Percentiles rank a stretch among this genome's conserved stretches.
These are phyloP conservation scores for Calendula officinalis DNA, from an alignment of 129 eudicot species.

Conservation along the genomic window DNA sequence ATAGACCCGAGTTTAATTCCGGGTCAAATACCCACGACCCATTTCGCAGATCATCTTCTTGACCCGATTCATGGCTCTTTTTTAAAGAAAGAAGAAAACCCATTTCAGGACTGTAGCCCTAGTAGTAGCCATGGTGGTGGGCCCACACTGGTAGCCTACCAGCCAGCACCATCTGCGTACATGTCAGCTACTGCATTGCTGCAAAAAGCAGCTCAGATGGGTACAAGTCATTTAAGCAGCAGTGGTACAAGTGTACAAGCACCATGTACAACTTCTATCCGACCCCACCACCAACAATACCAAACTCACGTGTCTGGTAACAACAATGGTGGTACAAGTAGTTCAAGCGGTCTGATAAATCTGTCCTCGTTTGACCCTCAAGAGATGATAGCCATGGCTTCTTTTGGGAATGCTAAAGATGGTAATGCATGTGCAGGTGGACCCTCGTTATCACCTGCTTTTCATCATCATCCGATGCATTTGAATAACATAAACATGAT, in stretches of 20 bases:
- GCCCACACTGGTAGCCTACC: slow-evolving; percentile 53
- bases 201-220: slow-evolving; percentile 98
- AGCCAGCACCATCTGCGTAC: slow-evolving; percentile 56
- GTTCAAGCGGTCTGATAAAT: slow-evolving; percentile 34
- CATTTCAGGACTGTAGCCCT: slow-evolving; percentile 37
- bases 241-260: slow-evolving; percentile 28
- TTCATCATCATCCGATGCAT: slow-evolving; percentile 40
- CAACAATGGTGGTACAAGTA: slow-evolving; percentile 34
- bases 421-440: slow-evolving; percentile 38
- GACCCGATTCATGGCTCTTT: slow-evolving; percentile 29
- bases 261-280: slow-evolving; percentile 20
- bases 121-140: slow-evolving; percentile 33
- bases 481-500: slow-evolving; percentile 30
- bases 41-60: slow-evolving; percentile 27
- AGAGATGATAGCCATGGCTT: slow-evolving; percentile 41
- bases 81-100: slow-evolving; percentile 49
- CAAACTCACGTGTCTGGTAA: slow-evolving; percentile 59
- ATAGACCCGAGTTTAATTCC: slow-evolving; percentile 21
- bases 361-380: slow-evolving; percentile 52
- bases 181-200: slow-evolving; percentile 98
- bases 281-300: slow-evolving; percentile 40
- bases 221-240: slow-evolving; percentile 59
- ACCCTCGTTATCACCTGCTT: slow-evolving; percentile 21
- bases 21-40: slow-evolving; percentile 32
- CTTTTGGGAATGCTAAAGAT: slow-evolving; percentile 43